Conservation (phyloP, 2,329 filamentous ascomycete genomes). For the Huntiella omanensis region DNA sequence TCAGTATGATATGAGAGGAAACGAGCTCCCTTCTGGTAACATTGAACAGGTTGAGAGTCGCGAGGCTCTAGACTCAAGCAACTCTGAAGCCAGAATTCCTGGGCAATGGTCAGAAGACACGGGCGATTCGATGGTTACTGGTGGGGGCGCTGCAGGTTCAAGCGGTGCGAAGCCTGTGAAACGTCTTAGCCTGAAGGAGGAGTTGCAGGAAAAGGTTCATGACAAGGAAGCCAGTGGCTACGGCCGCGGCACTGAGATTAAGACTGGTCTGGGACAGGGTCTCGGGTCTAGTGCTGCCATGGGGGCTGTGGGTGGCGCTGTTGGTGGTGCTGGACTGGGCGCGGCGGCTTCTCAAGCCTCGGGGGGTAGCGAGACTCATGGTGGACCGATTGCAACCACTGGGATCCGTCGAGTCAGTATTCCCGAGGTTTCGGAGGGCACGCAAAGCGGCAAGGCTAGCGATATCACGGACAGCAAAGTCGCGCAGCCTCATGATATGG, state of each 20-base stretch:
- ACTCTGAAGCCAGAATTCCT: too few species aligned
- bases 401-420: conserved; percentile 5
- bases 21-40: not conserved
- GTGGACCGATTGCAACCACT: conserved; percentile 6
- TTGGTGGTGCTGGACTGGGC: not conserved
- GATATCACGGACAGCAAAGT: not conserved
- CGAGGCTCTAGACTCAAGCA: too few species aligned
- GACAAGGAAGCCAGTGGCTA: conserved; percentile 4
- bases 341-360: not conserved
- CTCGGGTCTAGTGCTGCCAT: not conserved
- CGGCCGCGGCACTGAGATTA: not conserved
- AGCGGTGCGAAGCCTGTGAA: too few species aligned
- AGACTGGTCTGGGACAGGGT: conserved; percentile 2
- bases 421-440: conserved; percentile 2
- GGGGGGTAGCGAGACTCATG: not conserved
- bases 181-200: conserved; percentile 8
- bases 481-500: too few species aligned
- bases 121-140: not conserved
- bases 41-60: too few species aligned
- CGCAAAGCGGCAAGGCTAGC: not conserved
- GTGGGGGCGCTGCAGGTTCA: not conserved
- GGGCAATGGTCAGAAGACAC: too few species aligned
- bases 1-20: conserved; percentile 1
- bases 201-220: conserved; percentile 8
- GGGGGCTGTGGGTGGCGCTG: not conserved